Base-by-base conservation (phyloP, 768 basidiomycete genomes). In the Mycena epipterygia region DNA sequence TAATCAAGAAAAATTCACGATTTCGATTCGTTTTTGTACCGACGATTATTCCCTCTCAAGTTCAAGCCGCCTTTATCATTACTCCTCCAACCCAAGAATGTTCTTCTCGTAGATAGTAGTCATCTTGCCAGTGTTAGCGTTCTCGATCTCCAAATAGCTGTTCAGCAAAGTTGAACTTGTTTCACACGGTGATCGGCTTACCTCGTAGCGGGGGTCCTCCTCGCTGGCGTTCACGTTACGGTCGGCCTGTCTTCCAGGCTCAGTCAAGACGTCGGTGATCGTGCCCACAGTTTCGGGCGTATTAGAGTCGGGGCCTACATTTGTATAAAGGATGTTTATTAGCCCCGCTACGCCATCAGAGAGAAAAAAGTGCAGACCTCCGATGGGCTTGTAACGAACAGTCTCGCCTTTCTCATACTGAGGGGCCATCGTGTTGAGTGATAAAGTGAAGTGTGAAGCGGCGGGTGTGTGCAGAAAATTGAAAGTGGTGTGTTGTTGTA, bases 311-410 rank as follows among this genome's bases (percentile, higher is more conserved):
- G 53, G 53, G n/a, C 53, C 53, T 55, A 17, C 5, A 55, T n/a
- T n/a, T n/a, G n/a, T 8, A 21, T 9, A 42, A 42, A 51, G 49
- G 9, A 51, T 6, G 17, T 51, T 51, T 30, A 30, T 51, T 25
- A 51, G 49, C 49, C 17, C 29, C 23, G 11, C 25, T 30, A 51
- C 5, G 23, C 9, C 5, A 11, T 30, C 29, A 30, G 49, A 35
- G 32, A 30, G 5, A 33, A 55, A 13, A 23, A 14, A 17, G 39
- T 16, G 19, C 39, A 25, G 14, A 51, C 49, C 53, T 55, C 53
- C 53, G 21, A 55, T 12, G 32, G 53, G 53, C 53, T 55, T 55
- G 53, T 55, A 55, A 17, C 53, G 53, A 37, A 55, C 53, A 55
- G 30, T 55, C 53, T 55, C 7, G 5, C 53, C 53, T 55, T 55